Conservation (phyloP, 2,329 filamentous ascomycete species). For the Pestalotiopsis fici region DNA sequence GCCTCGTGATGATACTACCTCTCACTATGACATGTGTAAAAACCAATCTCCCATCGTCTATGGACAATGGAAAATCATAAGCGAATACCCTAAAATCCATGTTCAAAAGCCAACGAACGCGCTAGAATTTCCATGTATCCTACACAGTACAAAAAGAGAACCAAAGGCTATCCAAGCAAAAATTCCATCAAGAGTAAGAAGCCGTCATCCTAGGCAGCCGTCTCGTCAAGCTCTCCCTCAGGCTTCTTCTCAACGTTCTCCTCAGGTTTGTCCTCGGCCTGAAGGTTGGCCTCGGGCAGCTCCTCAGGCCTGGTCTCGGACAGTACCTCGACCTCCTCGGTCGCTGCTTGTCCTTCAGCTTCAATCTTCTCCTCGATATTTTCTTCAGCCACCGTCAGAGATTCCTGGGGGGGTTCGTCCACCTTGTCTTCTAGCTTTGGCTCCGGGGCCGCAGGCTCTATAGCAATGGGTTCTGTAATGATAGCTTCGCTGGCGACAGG, state of each 20-base stretch:
- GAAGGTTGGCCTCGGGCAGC: background rate
- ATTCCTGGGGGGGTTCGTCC: background rate
- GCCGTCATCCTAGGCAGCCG: background rate
- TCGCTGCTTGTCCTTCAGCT: background rate
- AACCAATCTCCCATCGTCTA: too few relatives aligned
- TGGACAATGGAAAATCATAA: background rate
- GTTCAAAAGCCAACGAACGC: background rate
- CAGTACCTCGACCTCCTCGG: background rate
- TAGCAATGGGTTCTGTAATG: background rate
- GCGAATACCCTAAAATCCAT: background rate
- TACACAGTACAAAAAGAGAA: background rate
- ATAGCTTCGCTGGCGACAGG: background rate
- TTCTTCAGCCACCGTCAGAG: background rate
- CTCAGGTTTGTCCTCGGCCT: too few relatives aligned
- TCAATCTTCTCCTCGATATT: background rate
- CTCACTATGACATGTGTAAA: too few relatives aligned
- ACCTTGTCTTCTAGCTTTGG: background rate
- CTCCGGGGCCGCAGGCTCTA: background rate
- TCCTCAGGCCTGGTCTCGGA: background rate
- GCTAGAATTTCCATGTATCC: background rate
- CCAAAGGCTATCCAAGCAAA: background rate
- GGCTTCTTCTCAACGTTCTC: background rate
- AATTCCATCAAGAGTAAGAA: background rate
- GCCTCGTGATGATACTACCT: too few relatives aligned
- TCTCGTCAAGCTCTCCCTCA: background rate